These are phyloP conservation scores for Geotrichum carabidarum DNA, from an alignment of 1,139 yeast genomes.

Conservation along the genomic window DNA sequence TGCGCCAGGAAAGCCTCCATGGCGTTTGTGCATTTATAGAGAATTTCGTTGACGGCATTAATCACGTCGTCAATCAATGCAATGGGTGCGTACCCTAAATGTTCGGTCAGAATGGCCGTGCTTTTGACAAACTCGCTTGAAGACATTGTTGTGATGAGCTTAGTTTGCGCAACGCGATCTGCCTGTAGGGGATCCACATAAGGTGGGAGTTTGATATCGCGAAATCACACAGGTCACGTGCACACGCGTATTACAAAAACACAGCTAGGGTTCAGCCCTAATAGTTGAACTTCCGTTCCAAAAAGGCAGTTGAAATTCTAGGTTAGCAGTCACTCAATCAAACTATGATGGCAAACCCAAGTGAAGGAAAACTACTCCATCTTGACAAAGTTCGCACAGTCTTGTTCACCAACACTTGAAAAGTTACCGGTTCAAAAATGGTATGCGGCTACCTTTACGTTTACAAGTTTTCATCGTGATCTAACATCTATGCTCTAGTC, in stretches of 20 bases:
- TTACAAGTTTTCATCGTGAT: background rate
- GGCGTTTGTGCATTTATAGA: conserved; percentile 78
- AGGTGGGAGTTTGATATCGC: background rate
- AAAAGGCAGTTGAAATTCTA: no score
- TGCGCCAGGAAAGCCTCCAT: conserved; percentile 57
- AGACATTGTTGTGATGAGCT: background rate
- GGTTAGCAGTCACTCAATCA: background rate
- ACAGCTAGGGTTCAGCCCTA: conserved; percentile 1
- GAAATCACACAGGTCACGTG: background rate
- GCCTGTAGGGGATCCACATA: background rate
- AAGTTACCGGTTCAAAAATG: background rate
- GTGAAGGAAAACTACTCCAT: background rate
- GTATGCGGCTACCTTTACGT: background rate
- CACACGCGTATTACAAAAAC: background rate
- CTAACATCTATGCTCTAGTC: conserved; percentile 31
- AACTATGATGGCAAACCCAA: background rate
- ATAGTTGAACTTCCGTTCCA: no score
- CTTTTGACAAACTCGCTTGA: conserved; percentile 19
- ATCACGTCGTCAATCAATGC: conserved; percentile 82
- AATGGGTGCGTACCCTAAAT: conserved; percentile 82
- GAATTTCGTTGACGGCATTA: conserved; percentile 78
- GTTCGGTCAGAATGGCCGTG: conserved; percentile 71
- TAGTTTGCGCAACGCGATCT: background rate
- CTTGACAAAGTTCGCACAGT: background rate
- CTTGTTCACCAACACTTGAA: background rate